Base-by-base conservation (phyloP, 345 rosid species). In the Punica granatum region DNA sequence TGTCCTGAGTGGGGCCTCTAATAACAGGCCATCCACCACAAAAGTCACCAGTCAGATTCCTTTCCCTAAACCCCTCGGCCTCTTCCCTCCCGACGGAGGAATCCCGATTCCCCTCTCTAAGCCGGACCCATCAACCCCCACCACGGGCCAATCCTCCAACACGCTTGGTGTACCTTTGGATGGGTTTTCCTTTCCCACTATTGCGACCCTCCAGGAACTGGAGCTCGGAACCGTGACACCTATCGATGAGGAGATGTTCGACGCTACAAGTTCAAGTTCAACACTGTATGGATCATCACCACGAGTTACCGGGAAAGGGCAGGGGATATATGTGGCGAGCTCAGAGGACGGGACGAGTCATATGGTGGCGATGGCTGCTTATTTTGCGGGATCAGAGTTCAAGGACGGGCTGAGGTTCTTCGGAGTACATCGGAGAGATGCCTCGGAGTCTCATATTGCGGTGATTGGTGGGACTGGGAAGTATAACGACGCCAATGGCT, bases 321-420 rank as follows among this genome's bases (percentile, higher is more conserved):
- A 73, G 61, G 91, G 91, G 21, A 41, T 80, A 2, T 82, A 69
- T 64, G 84, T 87, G 64, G 87, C 78, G 6, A 75, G 84, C 65
- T 78, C 84, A 1, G 88, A 79, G 54, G 69, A 80, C 23, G 79
- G 79, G 35, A 66, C 70, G 41, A 76, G 74, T 66, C 84, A 76
- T 63, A 82, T 87, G 89, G 74, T 87, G 81, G 89, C 86, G 7
- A 63, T 86, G 79, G 77, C 82, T 0, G 60, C 76, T n/a, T 68
- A 48, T 62, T 82, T 82, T 23, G 65, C 72, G 0, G 26, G 43
- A 2, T 16, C 13, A 0, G 70, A 56, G 36, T 77, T 66, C 10
- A 76, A 70, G 60, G 84, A 81, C 59, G 75, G 81, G 18, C 42
- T 87, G 63, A 83, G 73, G 60, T 79, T 87, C 68, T 87, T 85